Evolutionary conservation across 768 basidiomycete genomes (phyloP).

Genomic region (Lactarius indigo): DNA sequence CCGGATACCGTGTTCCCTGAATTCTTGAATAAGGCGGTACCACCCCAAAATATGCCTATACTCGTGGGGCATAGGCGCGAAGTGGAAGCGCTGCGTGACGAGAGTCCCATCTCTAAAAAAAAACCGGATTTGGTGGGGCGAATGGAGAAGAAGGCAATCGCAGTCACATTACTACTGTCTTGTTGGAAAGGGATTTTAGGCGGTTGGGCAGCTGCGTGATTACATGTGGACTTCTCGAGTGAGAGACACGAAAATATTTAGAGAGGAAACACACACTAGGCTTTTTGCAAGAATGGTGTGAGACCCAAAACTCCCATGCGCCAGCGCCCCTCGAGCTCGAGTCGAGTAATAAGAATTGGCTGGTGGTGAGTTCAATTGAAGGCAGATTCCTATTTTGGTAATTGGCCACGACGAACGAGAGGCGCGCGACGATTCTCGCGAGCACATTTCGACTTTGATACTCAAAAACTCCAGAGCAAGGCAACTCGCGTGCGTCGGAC

Average conservation of each 20-base stretch:
- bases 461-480: slow-evolving; percentile 1
- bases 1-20: slow-evolving; percentile 51
- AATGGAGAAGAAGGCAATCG: slow-evolving; percentile 8
- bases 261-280: slow-evolving; percentile 43
- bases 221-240: slow-evolving; percentile 53
- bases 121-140: slow-evolving; percentile 15
- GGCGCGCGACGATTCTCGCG: background rate
- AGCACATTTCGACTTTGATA: background rate
- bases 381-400: slow-evolving; percentile 6
- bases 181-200: slow-evolving; percentile 56
- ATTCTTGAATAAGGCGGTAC: slow-evolving; percentile 65
- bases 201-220: slow-evolving; percentile 62
- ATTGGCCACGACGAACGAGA: slow-evolving; percentile 8
- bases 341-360: background rate
- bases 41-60: slow-evolving; percentile 75
- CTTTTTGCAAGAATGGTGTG: slow-evolving; percentile 63
- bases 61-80: slow-evolving; percentile 57
- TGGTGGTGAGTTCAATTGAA: background rate
- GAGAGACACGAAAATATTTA: background rate
- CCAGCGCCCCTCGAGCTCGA: background rate
- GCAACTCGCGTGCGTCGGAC: background rate
- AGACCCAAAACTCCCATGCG: slow-evolving; percentile 71
- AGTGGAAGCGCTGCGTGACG: slow-evolving; percentile 80
- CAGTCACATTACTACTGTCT: slow-evolving; percentile 70
- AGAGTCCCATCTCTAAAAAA: slow-evolving; percentile 73